These are phyloP conservation scores for Xanthoparmelia taractica DNA, from an alignment of 495 filamentous ascomycete species.

Conservation along the genomic window DNA sequence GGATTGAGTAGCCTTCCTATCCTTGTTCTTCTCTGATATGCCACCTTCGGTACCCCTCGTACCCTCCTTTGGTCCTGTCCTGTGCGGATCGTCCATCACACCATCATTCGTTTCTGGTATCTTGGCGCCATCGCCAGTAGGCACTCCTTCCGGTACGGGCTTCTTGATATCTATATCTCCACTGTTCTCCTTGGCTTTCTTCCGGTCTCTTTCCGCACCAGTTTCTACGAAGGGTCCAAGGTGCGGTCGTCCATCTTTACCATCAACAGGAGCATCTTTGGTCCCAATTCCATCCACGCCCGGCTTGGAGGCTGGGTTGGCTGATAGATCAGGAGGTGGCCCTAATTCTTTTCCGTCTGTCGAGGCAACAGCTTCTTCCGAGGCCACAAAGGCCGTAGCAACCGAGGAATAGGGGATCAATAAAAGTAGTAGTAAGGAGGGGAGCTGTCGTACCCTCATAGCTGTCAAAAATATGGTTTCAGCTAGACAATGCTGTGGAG, in stretches of 20 bases:
- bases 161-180: constrained; percentile 30
- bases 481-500: background rate
- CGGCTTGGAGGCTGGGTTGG: constrained; percentile 24
- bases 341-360: constrained; percentile 22
- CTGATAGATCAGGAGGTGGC: constrained; percentile 15
- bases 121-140: constrained; percentile 52
- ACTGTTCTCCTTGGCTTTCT: constrained; percentile 38
- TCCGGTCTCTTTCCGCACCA: constrained; percentile 51
- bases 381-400: constrained; percentile 25
- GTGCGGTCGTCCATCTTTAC: constrained; percentile 92
- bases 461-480: background rate
- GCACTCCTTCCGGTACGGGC: constrained; percentile 27
- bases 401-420: constrained; percentile 34
- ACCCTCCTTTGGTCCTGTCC: constrained; percentile 66
- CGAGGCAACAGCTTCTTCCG: constrained; percentile 24
- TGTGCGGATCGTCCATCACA: constrained; percentile 81
- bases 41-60: constrained; percentile 83
- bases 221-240: constrained; percentile 79
- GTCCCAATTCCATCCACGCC: constrained; percentile 51
- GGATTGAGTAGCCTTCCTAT: constrained; percentile 52
- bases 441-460: constrained; percentile 41
- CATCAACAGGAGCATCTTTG: constrained; percentile 88
- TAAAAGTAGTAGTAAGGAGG: constrained; percentile 40
- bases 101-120: constrained; percentile 76
- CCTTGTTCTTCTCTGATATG: constrained; percentile 74